Evolutionary conservation across 306 rosid genomes (phyloP), one percentile per base, ranked within the genome.

Genomic region (Phaseolus lunatus): DNA sequence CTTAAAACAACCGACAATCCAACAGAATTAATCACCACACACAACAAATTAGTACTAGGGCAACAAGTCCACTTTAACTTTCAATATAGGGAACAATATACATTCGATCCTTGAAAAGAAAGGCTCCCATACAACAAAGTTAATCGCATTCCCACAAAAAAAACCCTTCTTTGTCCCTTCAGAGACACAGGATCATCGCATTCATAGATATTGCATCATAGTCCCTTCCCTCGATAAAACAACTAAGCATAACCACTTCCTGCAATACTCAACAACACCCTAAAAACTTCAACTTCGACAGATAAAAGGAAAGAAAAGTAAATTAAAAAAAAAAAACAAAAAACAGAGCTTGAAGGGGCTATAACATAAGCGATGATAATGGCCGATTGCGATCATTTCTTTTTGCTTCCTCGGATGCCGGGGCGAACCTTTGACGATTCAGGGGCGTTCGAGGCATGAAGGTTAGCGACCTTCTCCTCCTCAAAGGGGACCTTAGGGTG

Each of bases 401-500:
- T 92, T 29, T n/a, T 56, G 81, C 99, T 92, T 5, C 99, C 99
- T 2, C 99, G 94, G 18, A 95, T 59, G 5, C 99, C 99, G 9
- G 99, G 97, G 6, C 85, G 87, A 16, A 80, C 9, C 88, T 92
- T 95, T 0, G 91, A 82, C 2, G 93, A 79, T 1, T 0, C 89
- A 87, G 0, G 52, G 10, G 5, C 67, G 0, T 0, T 15, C 43
- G 15, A 1, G 0, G 89, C 81, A 48, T 96, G 99, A 13, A 75
- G 96, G 52, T 96, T 89, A 3, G 67, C 62, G 12, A 96, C 31
- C 85, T 87, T 90, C 1, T 70, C 57, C 58, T 93, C 99, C 44
- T 96, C 99, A 9, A 73, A 96, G 0, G 94, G 91, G 45, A 96
- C 41, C 89, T 89, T 96, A 0, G 99, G 97, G 43, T 96, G 99